Conservation (phyloP, 306 rosid genomes). For the Hippophae tibetana region DNA sequence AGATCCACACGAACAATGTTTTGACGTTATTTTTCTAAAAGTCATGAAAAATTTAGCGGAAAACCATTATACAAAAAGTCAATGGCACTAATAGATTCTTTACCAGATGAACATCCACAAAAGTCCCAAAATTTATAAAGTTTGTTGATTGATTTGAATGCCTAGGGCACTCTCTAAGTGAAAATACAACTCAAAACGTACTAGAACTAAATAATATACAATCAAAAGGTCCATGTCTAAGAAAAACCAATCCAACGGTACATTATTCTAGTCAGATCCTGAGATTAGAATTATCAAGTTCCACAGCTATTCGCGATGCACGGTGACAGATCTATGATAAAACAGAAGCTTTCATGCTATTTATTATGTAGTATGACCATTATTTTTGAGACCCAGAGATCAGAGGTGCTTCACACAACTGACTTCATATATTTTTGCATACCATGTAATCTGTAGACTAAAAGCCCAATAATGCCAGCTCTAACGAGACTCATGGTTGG, state of each 20-base stretch:
- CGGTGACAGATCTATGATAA: background rate
- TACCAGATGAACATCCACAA: background rate
- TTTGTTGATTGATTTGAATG: background rate
- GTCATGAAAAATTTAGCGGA: background rate
- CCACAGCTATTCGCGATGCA: too few relatives aligned
- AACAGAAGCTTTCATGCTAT: background rate
- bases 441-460: slow-evolving; percentile 14
- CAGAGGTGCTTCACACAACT: slow-evolving; percentile 30
- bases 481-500: slow-evolving; percentile 30
- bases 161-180: background rate
- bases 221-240: too few relatives aligned
- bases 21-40: too few relatives aligned
- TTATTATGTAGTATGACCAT: slow-evolving; percentile 15
- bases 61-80: background rate
- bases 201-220: too few relatives aligned
- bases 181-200: background rate
- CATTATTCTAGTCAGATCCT: too few relatives aligned
- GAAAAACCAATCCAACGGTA: too few relatives aligned
- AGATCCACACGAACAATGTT: too few relatives aligned
- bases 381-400: slow-evolving; percentile 14
- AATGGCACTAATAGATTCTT: background rate
- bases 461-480: slow-evolving; percentile 6
- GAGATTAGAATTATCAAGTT: too few relatives aligned
- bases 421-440: slow-evolving; percentile 20
- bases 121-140: background rate